phyloP scores from a whole-genome alignment of 768 basidiomycete genomes.

The Pisolithus microcarpus region DNA sequence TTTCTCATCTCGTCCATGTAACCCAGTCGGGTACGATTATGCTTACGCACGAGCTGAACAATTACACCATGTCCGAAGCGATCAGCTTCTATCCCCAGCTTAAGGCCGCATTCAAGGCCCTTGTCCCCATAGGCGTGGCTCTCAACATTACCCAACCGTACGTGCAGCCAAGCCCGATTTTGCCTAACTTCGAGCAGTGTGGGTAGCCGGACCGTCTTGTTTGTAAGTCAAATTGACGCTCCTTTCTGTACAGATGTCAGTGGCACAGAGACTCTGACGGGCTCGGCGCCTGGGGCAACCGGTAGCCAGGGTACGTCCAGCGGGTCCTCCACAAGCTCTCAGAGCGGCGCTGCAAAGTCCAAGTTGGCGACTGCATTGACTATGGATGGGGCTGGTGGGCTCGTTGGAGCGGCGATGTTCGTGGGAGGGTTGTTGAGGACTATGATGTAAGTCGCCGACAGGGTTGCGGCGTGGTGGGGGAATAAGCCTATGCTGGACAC shows the following conservation, averaged over 20 bases:
- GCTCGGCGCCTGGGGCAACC: neutral
- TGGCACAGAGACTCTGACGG: constrained; percentile 18
- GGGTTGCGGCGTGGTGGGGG: neutral
- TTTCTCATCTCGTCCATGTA: neutral
- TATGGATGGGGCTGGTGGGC: neutral
- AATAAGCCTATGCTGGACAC: neutral
- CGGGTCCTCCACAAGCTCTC: neutral
- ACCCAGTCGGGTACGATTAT: constrained; percentile 44
- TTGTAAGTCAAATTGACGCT: neutral
- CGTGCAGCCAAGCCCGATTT: constrained; percentile 36
- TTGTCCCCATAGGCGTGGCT: constrained; percentile 50
- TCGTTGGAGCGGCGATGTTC: neutral
- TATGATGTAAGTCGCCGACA: neutral
- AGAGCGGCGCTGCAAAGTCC: neutral
- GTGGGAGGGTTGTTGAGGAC: neutral
- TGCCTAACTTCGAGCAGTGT: constrained; percentile 44
- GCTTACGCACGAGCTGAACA: constrained; percentile 53
- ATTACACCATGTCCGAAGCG: constrained; percentile 54
- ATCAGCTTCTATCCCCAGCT: constrained; percentile 42
- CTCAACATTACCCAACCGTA: constrained; percentile 48
- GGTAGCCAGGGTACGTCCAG: constrained; percentile 3
- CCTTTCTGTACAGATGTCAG: constrained; percentile 13
- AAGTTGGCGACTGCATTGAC: constrained; percentile 4
- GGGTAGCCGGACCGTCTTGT: neutral
- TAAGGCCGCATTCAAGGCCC: constrained; percentile 36